Percentiles rank a stretch among this genome's conserved stretches.
Evolutionary conservation across 2,329 filamentous ascomycete species (phyloP).

Genomic region (Trichoderma cornu-damae): DNA sequence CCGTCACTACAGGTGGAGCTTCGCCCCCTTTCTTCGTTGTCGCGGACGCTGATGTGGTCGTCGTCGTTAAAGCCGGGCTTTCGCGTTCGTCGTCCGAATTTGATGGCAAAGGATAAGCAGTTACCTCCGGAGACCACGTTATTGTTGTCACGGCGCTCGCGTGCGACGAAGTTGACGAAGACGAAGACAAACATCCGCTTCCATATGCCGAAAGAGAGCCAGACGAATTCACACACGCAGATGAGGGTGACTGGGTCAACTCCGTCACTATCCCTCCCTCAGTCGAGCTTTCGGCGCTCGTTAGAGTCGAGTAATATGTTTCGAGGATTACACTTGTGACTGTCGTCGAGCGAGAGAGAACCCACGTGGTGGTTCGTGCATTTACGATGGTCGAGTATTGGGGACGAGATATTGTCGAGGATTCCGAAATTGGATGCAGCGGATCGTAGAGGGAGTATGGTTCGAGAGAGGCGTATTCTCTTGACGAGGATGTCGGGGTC

Average conservation of each 20-base stretch:
- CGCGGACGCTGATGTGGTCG: background rate
- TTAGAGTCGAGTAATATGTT: slow-evolving; percentile 8
- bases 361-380: slow-evolving; percentile 3
- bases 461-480: background rate
- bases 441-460: background rate
- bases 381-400: slow-evolving; percentile 3
- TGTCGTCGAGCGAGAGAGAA: slow-evolving; percentile 10
- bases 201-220: background rate
- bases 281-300: background rate
- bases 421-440: background rate
- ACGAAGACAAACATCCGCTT: background rate
- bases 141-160: background rate
- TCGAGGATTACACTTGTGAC: slow-evolving; percentile 11
- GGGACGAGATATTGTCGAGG: background rate
- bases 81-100: background rate
- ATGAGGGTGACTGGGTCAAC: background rate
- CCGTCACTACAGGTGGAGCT: slow-evolving; percentile 10
- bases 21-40: background rate
- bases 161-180: background rate
- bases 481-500: background rate
- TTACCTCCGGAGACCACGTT: slow-evolving; percentile 3
- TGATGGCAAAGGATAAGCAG: slow-evolving; percentile 5
- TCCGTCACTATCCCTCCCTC: background rate
- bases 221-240: background rate
- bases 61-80: background rate